Evolutionary conservation across 805 yeast genomes (phyloP), one percentile per base, ranked within the genome.

Genomic region (Lipomyces japonicus): DNA sequence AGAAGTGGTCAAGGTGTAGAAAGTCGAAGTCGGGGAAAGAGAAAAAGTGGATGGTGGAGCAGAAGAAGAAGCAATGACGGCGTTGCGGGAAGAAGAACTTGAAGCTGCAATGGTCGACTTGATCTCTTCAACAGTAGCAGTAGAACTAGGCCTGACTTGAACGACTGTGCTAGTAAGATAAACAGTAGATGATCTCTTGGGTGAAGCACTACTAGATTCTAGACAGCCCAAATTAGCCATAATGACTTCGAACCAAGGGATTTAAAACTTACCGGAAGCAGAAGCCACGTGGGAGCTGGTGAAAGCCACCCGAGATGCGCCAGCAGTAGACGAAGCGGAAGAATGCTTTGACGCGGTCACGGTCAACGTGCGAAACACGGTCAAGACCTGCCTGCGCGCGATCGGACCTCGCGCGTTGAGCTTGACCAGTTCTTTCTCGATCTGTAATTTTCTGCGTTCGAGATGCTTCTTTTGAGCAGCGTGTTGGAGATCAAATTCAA

Each of bases 371-470:
- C 41, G 46, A 39, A 39, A 50, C 30, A 50, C 39, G 12, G 57
- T 53, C 32, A 53, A 48, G 19, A 53, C 47, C 40, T 50, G 54
- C 31, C 57, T 44, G 5, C 55, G 51, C 25, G 45, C 50, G 38
- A 49, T 18, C n/a, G 50, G 48, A 25, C 35, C 19, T 5, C n/a
- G 12, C 23, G 23, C 46, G 41, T 24, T 31, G 34, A 26, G 37
- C n/a, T 12, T n/a, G 19, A 12, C 16, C n/a, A 6, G 16, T 14
- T 12, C 37, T 12, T 19, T 14, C 5, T 6, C 37, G 6, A 7
- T 6, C 7, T 34, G 19, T 6, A 34, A 19, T 12, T 14, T 19
- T 34, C 37, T 34, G 37, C 37, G 37, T 19, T 34, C 19, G 37
- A 34, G 21, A 34, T 34, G 37, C 37, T 34, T 34, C 21, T 34